These are phyloP conservation scores for Hemisphaericaspora nanyangensis DNA, from an alignment of 805 yeast genomes.

Conservation along the genomic window DNA sequence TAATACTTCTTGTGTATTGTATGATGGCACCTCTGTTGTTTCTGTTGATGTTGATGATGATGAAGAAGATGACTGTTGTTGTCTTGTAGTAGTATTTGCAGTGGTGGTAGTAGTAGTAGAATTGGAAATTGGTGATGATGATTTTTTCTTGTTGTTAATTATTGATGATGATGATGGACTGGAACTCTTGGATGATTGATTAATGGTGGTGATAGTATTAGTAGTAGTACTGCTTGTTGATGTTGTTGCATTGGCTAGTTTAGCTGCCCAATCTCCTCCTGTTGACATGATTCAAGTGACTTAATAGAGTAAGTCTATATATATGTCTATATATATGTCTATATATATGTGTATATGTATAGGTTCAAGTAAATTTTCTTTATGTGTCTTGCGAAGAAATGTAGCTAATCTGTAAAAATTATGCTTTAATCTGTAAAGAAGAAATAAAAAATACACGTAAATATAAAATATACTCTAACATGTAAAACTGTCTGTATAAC, in stretches of 20 bases:
- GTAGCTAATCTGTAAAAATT: no score
- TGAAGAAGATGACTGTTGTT: conserved; percentile 3
- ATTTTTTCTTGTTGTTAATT: background rate
- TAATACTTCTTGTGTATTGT: conserved; percentile 18
- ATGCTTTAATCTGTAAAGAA: no score
- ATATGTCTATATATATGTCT: no score
- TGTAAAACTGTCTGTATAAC: no score
- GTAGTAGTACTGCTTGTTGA: background rate
- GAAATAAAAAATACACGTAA: no score
- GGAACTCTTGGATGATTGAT: background rate
- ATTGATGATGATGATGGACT: conserved; percentile 2
- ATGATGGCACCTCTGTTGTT: conserved; percentile 2
- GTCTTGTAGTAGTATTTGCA: background rate
- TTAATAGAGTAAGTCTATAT: no score
- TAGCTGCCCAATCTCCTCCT: conserved; percentile 15
- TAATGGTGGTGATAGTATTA: background rate
- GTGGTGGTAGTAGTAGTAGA: background rate
- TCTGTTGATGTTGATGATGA: conserved; percentile 1
- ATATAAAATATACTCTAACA: no score
- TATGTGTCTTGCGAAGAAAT: no score
- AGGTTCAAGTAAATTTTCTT: no score
- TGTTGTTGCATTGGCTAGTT: conserved; percentile 4
- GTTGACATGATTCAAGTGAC: conserved; percentile 12
- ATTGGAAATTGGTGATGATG: background rate
- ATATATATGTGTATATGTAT: no score